Conservation (phyloP, 495 filamentous ascomycete genomes). For the Hypoxylon lenormandii region DNA sequence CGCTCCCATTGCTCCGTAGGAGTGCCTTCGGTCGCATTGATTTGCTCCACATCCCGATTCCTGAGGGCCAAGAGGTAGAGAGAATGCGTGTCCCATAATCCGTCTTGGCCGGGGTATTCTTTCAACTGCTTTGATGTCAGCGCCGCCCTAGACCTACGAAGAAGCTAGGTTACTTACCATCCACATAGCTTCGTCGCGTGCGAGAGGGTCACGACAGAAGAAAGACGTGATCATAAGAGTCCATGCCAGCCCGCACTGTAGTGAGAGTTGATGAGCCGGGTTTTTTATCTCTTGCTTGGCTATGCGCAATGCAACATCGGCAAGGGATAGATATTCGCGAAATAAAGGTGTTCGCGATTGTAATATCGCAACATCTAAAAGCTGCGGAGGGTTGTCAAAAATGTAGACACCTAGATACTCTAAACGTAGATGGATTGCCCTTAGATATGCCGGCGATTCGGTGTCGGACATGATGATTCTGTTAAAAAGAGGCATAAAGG, state of each 20-base stretch:
- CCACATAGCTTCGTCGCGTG: conserved; percentile 23
- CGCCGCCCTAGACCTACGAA: too few relatives aligned
- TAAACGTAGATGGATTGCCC: conserved; percentile 26
- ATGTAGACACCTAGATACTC: conserved; percentile 25
- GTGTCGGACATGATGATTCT: conserved; percentile 14
- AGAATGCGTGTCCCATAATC: conserved; percentile 18
- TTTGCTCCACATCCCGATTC: conserved; percentile 15
- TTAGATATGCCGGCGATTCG: conserved; percentile 21
- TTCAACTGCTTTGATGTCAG: neutral
- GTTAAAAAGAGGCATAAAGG: conserved; percentile 30
- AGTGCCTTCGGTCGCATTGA: conserved; percentile 15
- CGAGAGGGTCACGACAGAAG: conserved; percentile 22
- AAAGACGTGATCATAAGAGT: conserved; percentile 9
- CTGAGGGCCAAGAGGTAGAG: conserved; percentile 19
- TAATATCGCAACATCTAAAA: conserved; percentile 11
- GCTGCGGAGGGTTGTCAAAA: conserved; percentile 15
- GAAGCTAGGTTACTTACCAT: neutral
- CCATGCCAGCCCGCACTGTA: conserved; percentile 20
- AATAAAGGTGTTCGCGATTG: conserved; percentile 13
- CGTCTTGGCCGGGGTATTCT: conserved; percentile 31
- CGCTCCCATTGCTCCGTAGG: conserved; percentile 20
- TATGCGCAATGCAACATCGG: conserved; percentile 8
- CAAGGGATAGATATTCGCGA: conserved; percentile 23
- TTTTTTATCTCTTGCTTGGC: conserved; percentile 22
- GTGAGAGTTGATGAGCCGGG: conserved; percentile 19